These are phyloP conservation scores for Picochlorum sp. DNA, from an alignment of 139 green algal species.

Conservation along the genomic window DNA sequence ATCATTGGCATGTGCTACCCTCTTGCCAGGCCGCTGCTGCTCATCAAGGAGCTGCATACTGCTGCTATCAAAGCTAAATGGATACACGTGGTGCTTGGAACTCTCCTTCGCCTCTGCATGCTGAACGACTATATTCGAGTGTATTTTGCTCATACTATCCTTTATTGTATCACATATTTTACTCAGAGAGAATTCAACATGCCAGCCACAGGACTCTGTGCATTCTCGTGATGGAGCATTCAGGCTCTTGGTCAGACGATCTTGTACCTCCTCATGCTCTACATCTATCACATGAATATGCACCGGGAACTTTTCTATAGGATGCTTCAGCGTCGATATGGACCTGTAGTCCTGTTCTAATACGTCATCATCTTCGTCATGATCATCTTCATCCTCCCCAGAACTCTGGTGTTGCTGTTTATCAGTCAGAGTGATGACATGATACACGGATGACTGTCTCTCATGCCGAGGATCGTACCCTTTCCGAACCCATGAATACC, in stretches of 20 bases:
- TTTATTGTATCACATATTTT: too few relatives aligned
- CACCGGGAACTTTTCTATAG: neutral
- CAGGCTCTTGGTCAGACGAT: neutral
- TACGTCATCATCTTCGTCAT: neutral
- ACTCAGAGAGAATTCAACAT: too few relatives aligned
- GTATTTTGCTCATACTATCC: too few relatives aligned
- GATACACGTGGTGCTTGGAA: too few relatives aligned
- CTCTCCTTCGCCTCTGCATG: too few relatives aligned
- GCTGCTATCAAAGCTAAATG: too few relatives aligned
- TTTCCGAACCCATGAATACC: conserved; percentile 11
- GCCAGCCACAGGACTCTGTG: too few relatives aligned
- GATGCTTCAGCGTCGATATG: neutral
- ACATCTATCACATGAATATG: neutral
- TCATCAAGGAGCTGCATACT: too few relatives aligned
- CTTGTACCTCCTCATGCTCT: neutral
- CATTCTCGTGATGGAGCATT: too few relatives aligned
- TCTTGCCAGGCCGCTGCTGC: too few relatives aligned
- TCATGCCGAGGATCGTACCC: conserved; percentile 22
- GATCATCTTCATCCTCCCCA: conserved; percentile 8
- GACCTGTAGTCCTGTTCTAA: neutral
- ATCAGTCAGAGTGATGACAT: conserved; percentile 9
- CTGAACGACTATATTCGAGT: too few relatives aligned
- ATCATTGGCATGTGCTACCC: too few relatives aligned
- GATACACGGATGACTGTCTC: conserved; percentile 2
- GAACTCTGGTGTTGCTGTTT: neutral